Conservation (phyloP, 1,284 basidiomycete species). For the Ganoderma multipileum region DNA sequence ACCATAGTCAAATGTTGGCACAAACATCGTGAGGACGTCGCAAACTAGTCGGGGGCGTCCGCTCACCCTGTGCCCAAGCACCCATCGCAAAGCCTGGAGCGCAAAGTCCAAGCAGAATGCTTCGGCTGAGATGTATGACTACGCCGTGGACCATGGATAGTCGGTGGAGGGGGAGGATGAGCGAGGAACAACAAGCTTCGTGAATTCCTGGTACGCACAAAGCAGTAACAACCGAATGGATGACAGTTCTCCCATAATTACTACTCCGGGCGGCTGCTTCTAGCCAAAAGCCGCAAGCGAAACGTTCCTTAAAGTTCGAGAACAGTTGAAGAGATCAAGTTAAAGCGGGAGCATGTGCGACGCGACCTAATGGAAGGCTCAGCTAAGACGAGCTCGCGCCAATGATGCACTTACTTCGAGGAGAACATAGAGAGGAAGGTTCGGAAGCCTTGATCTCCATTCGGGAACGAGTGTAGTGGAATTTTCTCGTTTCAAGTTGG, state of each 20-base stretch:
- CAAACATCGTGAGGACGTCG: neutral
- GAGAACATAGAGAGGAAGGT: neutral
- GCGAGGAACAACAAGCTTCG: too few species aligned
- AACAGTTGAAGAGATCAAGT: neutral
- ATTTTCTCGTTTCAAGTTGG: neutral
- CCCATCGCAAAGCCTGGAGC: neutral
- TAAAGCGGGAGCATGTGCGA: too few species aligned
- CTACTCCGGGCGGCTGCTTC: neutral
- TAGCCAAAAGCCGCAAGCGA: neutral
- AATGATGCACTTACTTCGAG: neutral
- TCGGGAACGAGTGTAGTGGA: neutral
- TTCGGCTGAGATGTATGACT: neutral
- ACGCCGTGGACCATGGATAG: neutral
- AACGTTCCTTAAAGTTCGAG: neutral
- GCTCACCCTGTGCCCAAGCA: neutral
- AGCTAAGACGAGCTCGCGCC: neutral
- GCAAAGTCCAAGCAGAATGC: neutral
- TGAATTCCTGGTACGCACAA: neutral
- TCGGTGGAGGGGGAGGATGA: neutral
- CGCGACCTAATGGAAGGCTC: neutral
- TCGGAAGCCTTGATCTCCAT: neutral
- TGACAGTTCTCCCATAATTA: too few species aligned
- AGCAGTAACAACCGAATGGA: neutral
- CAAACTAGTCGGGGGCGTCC: neutral
- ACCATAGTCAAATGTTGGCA: neutral